Conservation (phyloP, 2,329 filamentous ascomycete genomes). For the Arthrocladium fulminans region DNA sequence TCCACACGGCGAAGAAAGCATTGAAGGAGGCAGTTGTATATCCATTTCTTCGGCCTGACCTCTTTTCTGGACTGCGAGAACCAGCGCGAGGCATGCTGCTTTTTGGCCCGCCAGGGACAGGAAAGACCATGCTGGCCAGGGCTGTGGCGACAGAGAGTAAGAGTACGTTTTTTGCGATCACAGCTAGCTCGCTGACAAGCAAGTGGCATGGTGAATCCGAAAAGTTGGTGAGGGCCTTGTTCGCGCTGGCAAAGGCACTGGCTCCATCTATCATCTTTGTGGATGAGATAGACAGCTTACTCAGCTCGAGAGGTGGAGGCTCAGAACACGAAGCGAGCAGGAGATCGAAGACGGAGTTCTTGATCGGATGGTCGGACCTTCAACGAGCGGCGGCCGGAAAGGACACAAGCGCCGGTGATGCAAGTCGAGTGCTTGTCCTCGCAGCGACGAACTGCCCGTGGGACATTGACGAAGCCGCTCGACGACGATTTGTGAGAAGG, state of each 20-base stretch:
- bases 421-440: conserved; percentile 80
- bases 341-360: conserved; percentile 92
- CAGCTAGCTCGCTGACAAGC: conserved; percentile 83
- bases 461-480: conserved; percentile 93
- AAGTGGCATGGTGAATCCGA: conserved; percentile 96
- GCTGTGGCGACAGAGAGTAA: conserved; percentile 90
- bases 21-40: conserved; percentile 95
- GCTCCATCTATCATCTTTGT: conserved; percentile 97
- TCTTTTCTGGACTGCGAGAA: conserved; percentile 92
- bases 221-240: conserved; percentile 88
- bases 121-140: conserved; percentile 94
- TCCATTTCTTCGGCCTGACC: conserved; percentile 84
- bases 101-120: conserved; percentile 94
- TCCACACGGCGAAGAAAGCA: conserved; percentile 83
- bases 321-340: conserved; percentile 89
- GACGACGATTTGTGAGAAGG: conserved; percentile 78
- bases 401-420: conserved; percentile 55
- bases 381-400: conserved; percentile 82
- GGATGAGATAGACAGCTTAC: conserved; percentile 90
- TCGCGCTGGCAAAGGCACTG: conserved; percentile 76
- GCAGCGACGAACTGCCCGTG: conserved; percentile 94
- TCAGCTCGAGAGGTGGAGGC: conserved; percentile 66
- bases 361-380: conserved; percentile 94
- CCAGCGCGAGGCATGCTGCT: conserved; percentile 90
- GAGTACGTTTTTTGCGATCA: conserved; percentile 95